phyloP scores from a whole-genome alignment of 805 yeast species.

The Saccharomycopsis oosterbeekiorum region DNA sequence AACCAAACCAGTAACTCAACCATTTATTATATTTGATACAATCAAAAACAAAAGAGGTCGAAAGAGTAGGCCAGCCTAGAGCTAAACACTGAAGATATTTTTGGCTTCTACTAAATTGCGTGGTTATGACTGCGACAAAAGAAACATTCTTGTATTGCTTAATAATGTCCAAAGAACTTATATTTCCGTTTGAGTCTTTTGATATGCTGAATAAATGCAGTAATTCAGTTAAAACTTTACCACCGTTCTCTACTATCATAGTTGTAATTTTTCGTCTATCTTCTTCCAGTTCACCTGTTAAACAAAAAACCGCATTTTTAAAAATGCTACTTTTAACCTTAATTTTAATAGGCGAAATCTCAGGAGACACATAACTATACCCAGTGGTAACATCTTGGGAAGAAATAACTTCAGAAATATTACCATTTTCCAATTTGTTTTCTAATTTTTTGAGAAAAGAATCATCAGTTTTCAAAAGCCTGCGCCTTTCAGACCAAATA shows the following conservation, averaged over 20 bases:
- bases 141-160: slow-evolving; percentile 22
- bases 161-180: slow-evolving; percentile 15
- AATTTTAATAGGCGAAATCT: slow-evolving; percentile 12
- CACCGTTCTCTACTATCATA: slow-evolving; percentile 25
- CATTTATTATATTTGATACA: slow-evolving; percentile 29
- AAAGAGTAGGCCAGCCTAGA: slow-evolving; percentile 78
- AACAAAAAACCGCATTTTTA: slow-evolving; percentile 18
- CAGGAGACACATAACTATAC: slow-evolving; percentile 14
- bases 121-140: slow-evolving; percentile 62
- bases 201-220: slow-evolving; percentile 22
- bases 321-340: slow-evolving; percentile 17
- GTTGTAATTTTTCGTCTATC: slow-evolving; percentile 1
- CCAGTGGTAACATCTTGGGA: slow-evolving; percentile 3
- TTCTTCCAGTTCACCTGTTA: slow-evolving; percentile 14
- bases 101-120: slow-evolving; percentile 49
- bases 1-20: slow-evolving; percentile 37
- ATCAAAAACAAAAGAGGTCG: slow-evolving; percentile 45
- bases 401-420: background rate
- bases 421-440: background rate
- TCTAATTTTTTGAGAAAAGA: background rate
- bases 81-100: slow-evolving; percentile 73
- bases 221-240: slow-evolving; percentile 30
- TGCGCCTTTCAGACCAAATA: slow-evolving; percentile 28
- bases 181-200: slow-evolving; percentile 1
- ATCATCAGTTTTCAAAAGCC: slow-evolving; percentile 13